Evolutionary conservation across 495 filamentous ascomycete genomes (phyloP), one percentile per base, ranked within the genome.

Genomic region (Parachaetomium inaequale): DNA sequence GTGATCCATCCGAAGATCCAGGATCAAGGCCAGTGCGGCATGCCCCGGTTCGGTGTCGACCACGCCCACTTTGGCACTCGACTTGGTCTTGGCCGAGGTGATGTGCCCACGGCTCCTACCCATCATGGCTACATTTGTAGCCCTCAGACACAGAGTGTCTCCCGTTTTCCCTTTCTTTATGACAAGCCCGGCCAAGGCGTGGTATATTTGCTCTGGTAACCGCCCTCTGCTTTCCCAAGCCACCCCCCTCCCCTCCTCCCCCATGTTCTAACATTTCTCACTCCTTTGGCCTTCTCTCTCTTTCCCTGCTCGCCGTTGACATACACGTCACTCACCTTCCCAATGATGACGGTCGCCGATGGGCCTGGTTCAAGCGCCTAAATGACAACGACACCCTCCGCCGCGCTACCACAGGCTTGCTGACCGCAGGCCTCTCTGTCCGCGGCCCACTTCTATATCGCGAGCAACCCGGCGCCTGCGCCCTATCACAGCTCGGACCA

Each of bases 311-410:
- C 64, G 40, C 34, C 50, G 11, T 42, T 45, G n/a, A 55, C 61
- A 49, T 34, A 61, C 65, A 65, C 66, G 66, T 63, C 62, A 59
- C 51, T 61, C 63, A 64, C 63, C 64, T 71, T 66, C 63, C 62
- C 47, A 66, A 68, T 66, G 57, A 68, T 66, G 65, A 64, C 64
- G 68, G 63, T 64, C 63, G 63, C 68, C 61, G 62, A 69, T 68
- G 65, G 65, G 66, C 59, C 61, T 64, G 51, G 57, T 57, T 67
- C 56, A 64, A 62, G 70, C 65, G 65, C 70, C 59, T 73, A 71
- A 73, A 70, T 68, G 55, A 66, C 38, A 51, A 43, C 34, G 60
- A 67, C 38, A 67, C 64, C 68, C 62, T 65, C 58, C 64, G 45
- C 53, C 43, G 31, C 47, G n/a, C 58, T 19, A 51, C 46, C 23